phyloP scores from a whole-genome alignment of 139 green algal genomes.

The Coccomyxa sp. region DNA sequence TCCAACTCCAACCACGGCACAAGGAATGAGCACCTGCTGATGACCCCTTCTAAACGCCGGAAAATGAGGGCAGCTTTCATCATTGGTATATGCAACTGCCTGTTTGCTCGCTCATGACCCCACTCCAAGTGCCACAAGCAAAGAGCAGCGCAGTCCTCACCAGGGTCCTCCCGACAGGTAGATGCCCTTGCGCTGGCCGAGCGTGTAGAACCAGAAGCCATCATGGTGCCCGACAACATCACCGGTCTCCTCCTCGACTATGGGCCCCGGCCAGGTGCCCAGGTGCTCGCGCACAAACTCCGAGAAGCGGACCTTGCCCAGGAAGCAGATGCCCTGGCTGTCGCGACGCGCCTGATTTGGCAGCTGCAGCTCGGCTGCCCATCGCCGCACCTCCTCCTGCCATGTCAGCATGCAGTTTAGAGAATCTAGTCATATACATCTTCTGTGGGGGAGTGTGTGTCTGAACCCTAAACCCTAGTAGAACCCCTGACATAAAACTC shows the following conservation, averaged over 20 bases:
- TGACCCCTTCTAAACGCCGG: too few relatives aligned
- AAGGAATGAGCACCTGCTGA: too few relatives aligned
- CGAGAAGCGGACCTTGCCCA: conserved; percentile 85
- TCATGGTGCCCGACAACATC: conserved; percentile 61
- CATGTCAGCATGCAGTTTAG: neutral
- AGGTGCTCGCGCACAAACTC: conserved; percentile 94
- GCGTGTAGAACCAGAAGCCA: conserved; percentile 97
- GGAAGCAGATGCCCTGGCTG: conserved; percentile 98
- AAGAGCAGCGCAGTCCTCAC: conserved; percentile 34
- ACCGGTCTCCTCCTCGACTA: conserved; percentile 83
- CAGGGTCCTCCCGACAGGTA: conserved; percentile 89
- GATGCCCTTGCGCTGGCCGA: conserved; percentile 90
- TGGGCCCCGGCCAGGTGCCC: conserved; percentile 76
- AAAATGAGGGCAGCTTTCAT: too few relatives aligned
- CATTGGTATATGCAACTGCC: too few relatives aligned
- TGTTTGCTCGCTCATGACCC: too few relatives aligned
- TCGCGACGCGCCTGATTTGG: conserved; percentile 86
- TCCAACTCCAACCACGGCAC: too few relatives aligned
- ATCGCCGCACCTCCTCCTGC: conserved; percentile 49
- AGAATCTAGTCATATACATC: neutral
- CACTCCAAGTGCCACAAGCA: too few relatives aligned
- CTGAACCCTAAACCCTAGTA: too few relatives aligned
- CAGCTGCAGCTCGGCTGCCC: conserved; percentile 61
- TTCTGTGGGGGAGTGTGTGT: too few relatives aligned
- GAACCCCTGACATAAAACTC: too few relatives aligned